Percentiles rank a stretch among this genome's conserved stretches.
Conservation (phyloP, 2,329 filamentous ascomycete species). For the Beauveria scarabaeidicola region DNA sequence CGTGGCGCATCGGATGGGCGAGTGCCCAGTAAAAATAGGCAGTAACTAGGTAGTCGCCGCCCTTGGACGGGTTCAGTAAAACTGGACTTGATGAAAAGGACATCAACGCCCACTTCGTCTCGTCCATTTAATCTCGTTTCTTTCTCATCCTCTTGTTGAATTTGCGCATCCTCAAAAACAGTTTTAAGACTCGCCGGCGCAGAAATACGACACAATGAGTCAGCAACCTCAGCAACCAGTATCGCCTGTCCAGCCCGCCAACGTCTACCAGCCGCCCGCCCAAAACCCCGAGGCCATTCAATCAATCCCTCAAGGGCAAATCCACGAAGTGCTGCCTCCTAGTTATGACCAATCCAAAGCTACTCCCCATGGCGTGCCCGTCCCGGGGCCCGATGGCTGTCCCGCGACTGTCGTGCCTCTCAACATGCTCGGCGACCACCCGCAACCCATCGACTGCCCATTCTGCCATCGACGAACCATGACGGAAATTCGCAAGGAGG, state of each 20-base stretch:
- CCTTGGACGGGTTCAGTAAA: not conserved
- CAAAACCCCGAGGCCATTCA: conserved; percentile 5
- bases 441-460: conserved; percentile 24
- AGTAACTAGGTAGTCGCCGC: not conserved
- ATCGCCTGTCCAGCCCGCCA: conserved; percentile 1
- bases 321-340: conserved; percentile 6
- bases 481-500: conserved; percentile 17
- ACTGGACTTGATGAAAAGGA: not conserved
- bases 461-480: conserved; percentile 21
- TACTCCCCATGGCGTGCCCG: not conserved
- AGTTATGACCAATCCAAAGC: conserved; percentile 10
- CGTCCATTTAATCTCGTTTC: not conserved
- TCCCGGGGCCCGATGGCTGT: not conserved
- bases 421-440: conserved; percentile 17
- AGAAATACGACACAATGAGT: not conserved
- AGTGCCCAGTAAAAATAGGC: no score
- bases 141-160: not conserved
- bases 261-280: conserved; percentile 5
- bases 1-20: not conserved
- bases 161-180: not conserved
- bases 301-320: not conserved
- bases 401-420: conserved; percentile 16
- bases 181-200: not conserved
- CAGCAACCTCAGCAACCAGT: not conserved
- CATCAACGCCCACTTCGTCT: not conserved